Base-by-base conservation (phyloP, 2,329 filamentous ascomycete genomes). In the Sphaerulina vaccinii region DNA sequence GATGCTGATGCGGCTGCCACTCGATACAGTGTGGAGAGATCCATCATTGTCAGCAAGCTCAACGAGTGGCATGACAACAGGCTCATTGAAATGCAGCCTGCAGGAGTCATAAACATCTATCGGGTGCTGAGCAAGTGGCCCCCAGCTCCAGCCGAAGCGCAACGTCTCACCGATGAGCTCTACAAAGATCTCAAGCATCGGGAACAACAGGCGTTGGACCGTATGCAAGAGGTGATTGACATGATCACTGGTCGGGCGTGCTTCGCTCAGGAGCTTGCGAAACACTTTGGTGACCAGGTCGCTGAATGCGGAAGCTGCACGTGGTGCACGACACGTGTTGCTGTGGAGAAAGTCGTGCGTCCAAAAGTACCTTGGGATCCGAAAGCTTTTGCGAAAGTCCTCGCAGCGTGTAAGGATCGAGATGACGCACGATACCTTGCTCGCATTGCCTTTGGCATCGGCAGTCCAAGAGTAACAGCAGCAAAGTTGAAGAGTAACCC, bases 401-500 rank as follows among this genome's bases (percentile, higher is more conserved):
- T 85, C 1, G 54, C 64, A 0, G 70, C 65, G 0, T 75, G 77
- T 10, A 58, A 67, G 0, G 73, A 76, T 1, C 71, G 79, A 2
- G 79, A 85, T 40, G 82, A 86, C 61, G 73, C 82, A 2, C 67
- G 82, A 10, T 79, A 83, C 56, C 68, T 85, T 22, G 80, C 83
- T 0, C 73, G 79, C 16, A 68, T 85, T 3, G 82, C 81, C 0
- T 85, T 84, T 62, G 83, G 83, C 0, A 84, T 85, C 61, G 72
- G 71, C 38, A 85, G 80, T 57, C 83, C 82, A 0, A 68, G 81
- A 1, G 73, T 82, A 0, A 72, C 67, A 4, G 65, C 70, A 32
- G 62, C 81, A 46, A 79, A 76, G 61, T 57, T 84, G 24, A 69
- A 73, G 10, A 76, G 69, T 44, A 64, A 64, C 6, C 27, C 54